Percentiles rank a stretch among this genome's conserved stretches.
Conservation (phyloP, 441 rosid species). For the Gossypium davidsonii region DNA sequence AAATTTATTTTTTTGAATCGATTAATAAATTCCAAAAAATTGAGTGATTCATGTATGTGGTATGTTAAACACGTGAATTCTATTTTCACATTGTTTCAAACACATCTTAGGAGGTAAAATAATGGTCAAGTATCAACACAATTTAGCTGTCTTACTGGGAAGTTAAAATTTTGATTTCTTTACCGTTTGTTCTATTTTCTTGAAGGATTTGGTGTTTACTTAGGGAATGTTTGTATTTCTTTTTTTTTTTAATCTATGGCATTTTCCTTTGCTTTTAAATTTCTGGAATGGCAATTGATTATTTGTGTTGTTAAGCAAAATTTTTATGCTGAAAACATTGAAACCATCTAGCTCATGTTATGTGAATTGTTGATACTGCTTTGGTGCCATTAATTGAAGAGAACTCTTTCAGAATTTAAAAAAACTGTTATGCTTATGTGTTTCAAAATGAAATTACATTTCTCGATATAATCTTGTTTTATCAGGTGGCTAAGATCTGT, state of each 20-base stretch:
- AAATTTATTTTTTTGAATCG: background rate
- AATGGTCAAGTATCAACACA: background rate
- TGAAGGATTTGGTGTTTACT: background rate
- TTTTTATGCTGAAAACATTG: background rate
- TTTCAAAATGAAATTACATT: background rate
- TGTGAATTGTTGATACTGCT: background rate
- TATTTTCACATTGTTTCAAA: background rate
- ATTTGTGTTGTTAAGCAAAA: background rate
- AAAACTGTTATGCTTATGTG: background rate
- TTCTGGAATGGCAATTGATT: background rate
- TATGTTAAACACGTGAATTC: background rate
- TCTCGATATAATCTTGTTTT: conserved; percentile 3
- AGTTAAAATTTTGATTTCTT: background rate
- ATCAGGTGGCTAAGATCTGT: conserved; percentile 21
- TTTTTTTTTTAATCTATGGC: background rate
- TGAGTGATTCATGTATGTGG: background rate
- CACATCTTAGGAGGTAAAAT: background rate
- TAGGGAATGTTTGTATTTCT: background rate
- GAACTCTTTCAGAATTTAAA: background rate
- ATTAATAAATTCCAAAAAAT: background rate
- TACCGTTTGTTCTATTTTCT: background rate
- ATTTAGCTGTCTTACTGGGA: background rate
- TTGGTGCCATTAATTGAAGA: background rate
- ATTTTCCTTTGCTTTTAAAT: background rate
- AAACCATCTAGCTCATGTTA: background rate